phyloP scores from a whole-genome alignment of 2,329 filamentous ascomycete genomes.

The Cordyceps tenuipes region DNA sequence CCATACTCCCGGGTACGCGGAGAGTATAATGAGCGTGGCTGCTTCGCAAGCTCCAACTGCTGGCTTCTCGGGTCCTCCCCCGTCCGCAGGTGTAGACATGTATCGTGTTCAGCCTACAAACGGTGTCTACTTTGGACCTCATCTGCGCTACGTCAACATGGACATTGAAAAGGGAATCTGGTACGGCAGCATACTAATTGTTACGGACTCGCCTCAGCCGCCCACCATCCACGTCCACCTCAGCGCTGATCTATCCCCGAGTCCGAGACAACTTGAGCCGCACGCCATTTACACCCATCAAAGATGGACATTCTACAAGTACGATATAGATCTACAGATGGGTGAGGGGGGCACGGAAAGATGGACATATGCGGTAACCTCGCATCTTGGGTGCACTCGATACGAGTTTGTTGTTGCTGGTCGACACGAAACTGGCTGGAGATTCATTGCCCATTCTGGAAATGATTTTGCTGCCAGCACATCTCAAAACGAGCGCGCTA shows the following conservation, averaged over 20 bases:
- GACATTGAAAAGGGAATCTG: conserved; percentile 84
- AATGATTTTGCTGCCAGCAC: conserved; percentile 92
- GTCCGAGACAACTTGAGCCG: conserved; percentile 77
- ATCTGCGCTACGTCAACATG: conserved; percentile 95
- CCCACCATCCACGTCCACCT: conserved; percentile 94
- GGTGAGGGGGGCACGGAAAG: conserved; percentile 69
- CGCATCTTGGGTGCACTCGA: conserved; percentile 91
- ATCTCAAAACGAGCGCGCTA: conserved; percentile 73
- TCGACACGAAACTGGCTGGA: conserved; percentile 83
- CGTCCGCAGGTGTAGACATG: conserved; percentile 80
- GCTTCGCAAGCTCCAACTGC: conserved; percentile 64
- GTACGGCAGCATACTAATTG: conserved; percentile 87
- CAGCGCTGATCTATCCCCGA: conserved; percentile 83
- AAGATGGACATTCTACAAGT: conserved; percentile 91
- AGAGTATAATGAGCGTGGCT: conserved; percentile 77
- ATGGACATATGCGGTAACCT: conserved; percentile 98
- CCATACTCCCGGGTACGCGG: conserved; percentile 74
- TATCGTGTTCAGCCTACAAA: conserved; percentile 93
- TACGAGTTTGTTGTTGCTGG: conserved; percentile 96
- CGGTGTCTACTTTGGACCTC: conserved; percentile 95
- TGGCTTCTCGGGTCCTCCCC: conserved; percentile 85
- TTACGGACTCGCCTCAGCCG: conserved; percentile 84
- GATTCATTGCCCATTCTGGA: conserved; percentile 90
- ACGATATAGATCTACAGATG: conserved; percentile 87
- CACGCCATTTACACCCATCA: conserved; percentile 82